A percentile compares a stretch with the other conserved stretches of the same genome.
Conservation (phyloP, 176 grass and related monocot genomes). For the Zoysia japonica region DNA sequence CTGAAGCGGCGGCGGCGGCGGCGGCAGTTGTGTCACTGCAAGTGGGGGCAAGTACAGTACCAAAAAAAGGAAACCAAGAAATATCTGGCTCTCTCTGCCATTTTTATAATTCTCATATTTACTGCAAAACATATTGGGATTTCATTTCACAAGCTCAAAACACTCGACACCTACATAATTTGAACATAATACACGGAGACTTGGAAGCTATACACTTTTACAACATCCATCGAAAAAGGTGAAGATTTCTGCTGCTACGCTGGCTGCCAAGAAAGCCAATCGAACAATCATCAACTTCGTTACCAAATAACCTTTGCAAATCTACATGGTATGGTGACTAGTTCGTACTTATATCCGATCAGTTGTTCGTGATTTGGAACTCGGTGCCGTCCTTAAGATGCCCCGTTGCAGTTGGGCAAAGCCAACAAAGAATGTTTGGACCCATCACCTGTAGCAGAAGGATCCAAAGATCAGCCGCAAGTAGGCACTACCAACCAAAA, state of each 20-base stretch:
- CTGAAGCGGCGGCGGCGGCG: too few relatives aligned
- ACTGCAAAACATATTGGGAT: neutral
- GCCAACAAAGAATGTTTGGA: slow-evolving; percentile 76
- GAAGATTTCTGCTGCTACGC: slow-evolving; percentile 5
- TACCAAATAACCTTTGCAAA: neutral
- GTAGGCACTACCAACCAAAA: neutral
- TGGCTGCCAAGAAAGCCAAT: slow-evolving; percentile 30
- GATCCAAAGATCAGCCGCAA: slow-evolving; percentile 14
- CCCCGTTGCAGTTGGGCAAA: slow-evolving; percentile 62
- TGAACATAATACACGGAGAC: slow-evolving; percentile 4
- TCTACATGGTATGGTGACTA: neutral
- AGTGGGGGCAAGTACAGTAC: slow-evolving; percentile 16
- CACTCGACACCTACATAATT: neutral
- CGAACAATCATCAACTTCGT: slow-evolving; percentile 2
- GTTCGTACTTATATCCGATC: slow-evolving; percentile 1
- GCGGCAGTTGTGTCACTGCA: neutral
- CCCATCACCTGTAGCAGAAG: slow-evolving; percentile 71
- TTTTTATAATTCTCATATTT: neutral
- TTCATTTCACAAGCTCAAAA: neutral
- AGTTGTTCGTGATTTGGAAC: slow-evolving; percentile 71
- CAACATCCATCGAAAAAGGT: neutral
- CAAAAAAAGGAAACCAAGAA: neutral
- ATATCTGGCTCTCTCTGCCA: neutral
- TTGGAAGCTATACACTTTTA: slow-evolving; percentile 42
- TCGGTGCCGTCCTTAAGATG: slow-evolving; percentile 83